Base-by-base conservation (phyloP, 1,139 yeast genomes). In the Taphrina deformans region DNA sequence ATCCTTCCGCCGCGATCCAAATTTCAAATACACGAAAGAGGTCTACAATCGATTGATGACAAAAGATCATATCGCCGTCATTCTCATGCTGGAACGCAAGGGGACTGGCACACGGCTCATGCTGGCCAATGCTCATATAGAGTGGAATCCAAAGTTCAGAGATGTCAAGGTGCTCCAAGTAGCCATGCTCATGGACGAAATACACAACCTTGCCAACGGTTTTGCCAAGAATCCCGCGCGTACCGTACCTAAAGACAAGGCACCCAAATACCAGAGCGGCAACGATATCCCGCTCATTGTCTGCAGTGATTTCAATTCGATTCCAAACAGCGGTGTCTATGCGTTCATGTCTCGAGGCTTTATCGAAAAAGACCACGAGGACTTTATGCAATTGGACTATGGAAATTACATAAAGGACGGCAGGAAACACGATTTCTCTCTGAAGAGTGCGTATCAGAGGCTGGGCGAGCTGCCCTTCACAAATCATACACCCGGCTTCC, bases 131-230 rank as follows among this genome's bases (percentile, higher is more conserved):
- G 92, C 99, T 0, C 99, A 95, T 80, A 84, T 93, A 75, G 97
- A 92, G 76, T 95, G 99, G 98, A 98, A 93, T 78, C 99, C 99
- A 9, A 91, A 90, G 58, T 89, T 86, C 75, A 89, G 90, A 74
- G 99, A 95, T 78, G 99, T 95, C 67, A 95, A 95, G 77, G 85
- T 97, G 7, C 87, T 95, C 77, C 99, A 95, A 79, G 93, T 89
- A 65, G 97, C 97, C 56, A 87, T 93, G 55, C 79, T 95, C 69
- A 79, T 95, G 74, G 98, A 93, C 73, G 97, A 93, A 76, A 78
- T 93, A 72, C 95, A 90, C 73, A 78, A 78, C 1, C 62, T 55
- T 23, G 65, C 65, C 23, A 55, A 65, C 16, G 85, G 83, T 69
- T 80, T 82, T 66, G 82, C 81, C 59, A 76, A 66, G 56, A 41